phyloP scores from a whole-genome alignment of 176 grass and related monocot genomes.

The Leersia perrieri region DNA sequence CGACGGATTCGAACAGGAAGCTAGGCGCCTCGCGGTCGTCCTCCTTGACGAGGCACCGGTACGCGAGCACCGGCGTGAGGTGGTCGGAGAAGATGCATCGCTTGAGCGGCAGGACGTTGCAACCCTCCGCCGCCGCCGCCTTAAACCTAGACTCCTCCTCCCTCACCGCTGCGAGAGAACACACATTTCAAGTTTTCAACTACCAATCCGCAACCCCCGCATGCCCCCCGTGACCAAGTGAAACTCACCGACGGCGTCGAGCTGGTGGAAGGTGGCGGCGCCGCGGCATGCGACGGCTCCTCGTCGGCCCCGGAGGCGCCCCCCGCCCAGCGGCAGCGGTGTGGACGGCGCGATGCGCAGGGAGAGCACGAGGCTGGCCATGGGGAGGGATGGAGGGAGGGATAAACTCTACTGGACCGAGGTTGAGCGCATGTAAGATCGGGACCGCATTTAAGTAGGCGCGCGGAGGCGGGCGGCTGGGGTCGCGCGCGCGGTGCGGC shows the following conservation, averaged over 20 bases:
- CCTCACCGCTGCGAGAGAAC: slow-evolving; percentile 36
- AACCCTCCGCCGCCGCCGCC: slow-evolving; percentile 44
- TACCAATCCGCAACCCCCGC: neutral
- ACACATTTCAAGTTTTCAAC: slow-evolving; percentile 6
- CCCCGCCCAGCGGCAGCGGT: neutral
- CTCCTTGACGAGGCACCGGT: slow-evolving; percentile 88
- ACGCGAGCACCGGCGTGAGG: slow-evolving; percentile 80
- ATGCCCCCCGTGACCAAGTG: neutral
- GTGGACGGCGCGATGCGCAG: slow-evolving; percentile 26
- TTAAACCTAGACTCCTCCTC: slow-evolving; percentile 58
- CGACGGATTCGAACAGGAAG: slow-evolving; percentile 93
- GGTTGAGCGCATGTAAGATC: slow-evolving; percentile 2
- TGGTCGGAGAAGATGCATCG: slow-evolving; percentile 85
- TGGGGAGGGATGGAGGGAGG: neutral
- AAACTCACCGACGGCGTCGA: slow-evolving; percentile 46
- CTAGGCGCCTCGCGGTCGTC: slow-evolving; percentile 88
- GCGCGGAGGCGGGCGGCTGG: neutral
- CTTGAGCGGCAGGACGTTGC: slow-evolving; percentile 64
- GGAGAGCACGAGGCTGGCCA: slow-evolving; percentile 33
- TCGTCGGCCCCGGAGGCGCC: neutral
- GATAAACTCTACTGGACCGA: neutral
- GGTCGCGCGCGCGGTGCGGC: too few relatives aligned
- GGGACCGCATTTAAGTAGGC: neutral
- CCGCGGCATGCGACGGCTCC: slow-evolving; percentile 4
- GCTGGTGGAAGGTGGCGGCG: slow-evolving; percentile 36